These are phyloP conservation scores for Sphaerulina populicola DNA, from an alignment of 2,329 filamentous ascomycete species.

Conservation along the genomic window DNA sequence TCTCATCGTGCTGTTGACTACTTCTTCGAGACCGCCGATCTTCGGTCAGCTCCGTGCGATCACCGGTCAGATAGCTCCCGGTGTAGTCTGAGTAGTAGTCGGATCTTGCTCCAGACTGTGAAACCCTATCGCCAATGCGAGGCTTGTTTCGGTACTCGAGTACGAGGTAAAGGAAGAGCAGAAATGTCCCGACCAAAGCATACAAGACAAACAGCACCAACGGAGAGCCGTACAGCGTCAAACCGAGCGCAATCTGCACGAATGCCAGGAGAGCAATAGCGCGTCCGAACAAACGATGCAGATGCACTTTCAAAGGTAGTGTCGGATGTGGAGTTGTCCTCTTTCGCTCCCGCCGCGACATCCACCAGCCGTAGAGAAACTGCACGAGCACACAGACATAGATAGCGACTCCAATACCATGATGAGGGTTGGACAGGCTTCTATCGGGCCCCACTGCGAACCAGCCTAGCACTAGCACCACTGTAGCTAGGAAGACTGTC, in stretches of 20 bases:
- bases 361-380: slow-evolving; percentile 58
- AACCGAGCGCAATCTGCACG: slow-evolving; percentile 75
- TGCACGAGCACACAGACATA: slow-evolving; percentile 66
- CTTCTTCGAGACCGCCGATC: slow-evolving; percentile 23
- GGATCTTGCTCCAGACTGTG: slow-evolving; percentile 17
- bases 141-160: slow-evolving; percentile 51
- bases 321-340: slow-evolving; percentile 45
- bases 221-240: slow-evolving; percentile 88
- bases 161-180: slow-evolving; percentile 70
- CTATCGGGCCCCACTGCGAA: slow-evolving; percentile 67
- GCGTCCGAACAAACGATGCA: slow-evolving; percentile 85
- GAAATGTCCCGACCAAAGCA: slow-evolving; percentile 63
- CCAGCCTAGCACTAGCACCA: slow-evolving; percentile 65
- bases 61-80: slow-evolving; percentile 38
- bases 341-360: slow-evolving; percentile 44
- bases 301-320: slow-evolving; percentile 46
- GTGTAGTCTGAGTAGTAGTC: slow-evolving; percentile 26
- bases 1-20: slow-evolving; percentile 4
- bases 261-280: slow-evolving; percentile 72
- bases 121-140: slow-evolving; percentile 33
- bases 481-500: slow-evolving; percentile 58
- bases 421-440: slow-evolving; percentile 71
- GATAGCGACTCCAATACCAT: slow-evolving; percentile 72
- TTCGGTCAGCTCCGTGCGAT: slow-evolving; percentile 49
- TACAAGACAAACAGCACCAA: slow-evolving; percentile 78